Evolutionary conservation across 2,329 filamentous ascomycete species (phyloP).

Genomic region (Nigrospora sphaerica): DNA sequence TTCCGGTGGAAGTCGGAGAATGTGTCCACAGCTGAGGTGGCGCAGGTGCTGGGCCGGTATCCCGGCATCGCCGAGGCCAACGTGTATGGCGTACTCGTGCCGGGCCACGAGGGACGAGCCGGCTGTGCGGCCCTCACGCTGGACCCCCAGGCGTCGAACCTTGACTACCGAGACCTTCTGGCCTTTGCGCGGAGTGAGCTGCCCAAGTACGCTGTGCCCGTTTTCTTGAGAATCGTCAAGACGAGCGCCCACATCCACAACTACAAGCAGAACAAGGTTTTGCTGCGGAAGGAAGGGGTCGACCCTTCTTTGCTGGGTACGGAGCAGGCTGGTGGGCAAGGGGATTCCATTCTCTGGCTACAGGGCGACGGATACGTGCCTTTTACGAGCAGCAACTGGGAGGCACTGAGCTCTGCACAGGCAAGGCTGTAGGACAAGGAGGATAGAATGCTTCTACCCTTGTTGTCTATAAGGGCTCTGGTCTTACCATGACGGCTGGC

Average conservation of each 20-base stretch:
- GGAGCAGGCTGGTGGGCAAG: constrained; percentile 12
- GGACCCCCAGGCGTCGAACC: constrained; percentile 12
- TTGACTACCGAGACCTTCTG: constrained; percentile 24
- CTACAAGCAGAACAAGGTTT: constrained; percentile 29
- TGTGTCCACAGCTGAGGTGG: constrained; percentile 29
- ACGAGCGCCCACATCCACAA: constrained; percentile 29
- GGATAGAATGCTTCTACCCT: no score
- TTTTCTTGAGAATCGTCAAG: constrained; percentile 26
- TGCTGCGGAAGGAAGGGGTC: constrained; percentile 26
- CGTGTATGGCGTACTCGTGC: constrained; percentile 27
- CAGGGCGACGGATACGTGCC: constrained; percentile 15
- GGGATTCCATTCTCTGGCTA: constrained; percentile 22
- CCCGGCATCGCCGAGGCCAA: constrained; percentile 27
- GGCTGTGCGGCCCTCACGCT: constrained; percentile 27
- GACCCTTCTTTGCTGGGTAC: constrained; percentile 22
- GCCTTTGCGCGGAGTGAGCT: constrained; percentile 20
- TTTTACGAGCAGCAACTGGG: constrained; percentile 23
- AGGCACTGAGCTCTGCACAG: constrained; percentile 17
- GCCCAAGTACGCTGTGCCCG: constrained; percentile 28
- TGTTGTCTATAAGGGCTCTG: no score
- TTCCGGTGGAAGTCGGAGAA: constrained; percentile 52
- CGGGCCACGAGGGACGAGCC: constrained; percentile 26
- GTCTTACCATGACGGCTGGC: no score
- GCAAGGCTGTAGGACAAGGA: constrained; percentile 5
- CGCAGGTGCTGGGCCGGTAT: constrained; percentile 24